Percentiles rank a stretch among this genome's conserved stretches.
Conservation (phyloP, 2,329 filamentous ascomycete genomes). For the Exophiala xenobiotica region DNA sequence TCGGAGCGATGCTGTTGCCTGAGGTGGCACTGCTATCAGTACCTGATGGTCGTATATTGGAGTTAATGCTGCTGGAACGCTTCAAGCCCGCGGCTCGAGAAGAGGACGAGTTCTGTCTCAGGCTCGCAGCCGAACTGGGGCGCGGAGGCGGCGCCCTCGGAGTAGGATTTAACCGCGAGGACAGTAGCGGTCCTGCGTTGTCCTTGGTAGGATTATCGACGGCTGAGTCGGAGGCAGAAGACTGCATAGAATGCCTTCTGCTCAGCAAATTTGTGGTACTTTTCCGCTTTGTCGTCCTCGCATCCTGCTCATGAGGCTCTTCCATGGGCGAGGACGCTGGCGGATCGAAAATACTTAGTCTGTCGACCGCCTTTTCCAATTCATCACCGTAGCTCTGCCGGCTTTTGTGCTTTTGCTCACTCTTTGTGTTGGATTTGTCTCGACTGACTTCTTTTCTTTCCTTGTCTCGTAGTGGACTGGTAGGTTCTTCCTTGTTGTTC, state of each 20-base stretch:
- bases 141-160: not conserved
- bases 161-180: not conserved
- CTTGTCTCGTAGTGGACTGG: conserved; percentile 27
- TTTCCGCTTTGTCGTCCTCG: conserved; percentile 14
- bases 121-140: conserved; percentile 6
- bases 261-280: not conserved
- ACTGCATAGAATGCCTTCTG: conserved; percentile 24
- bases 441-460: conserved; percentile 34
- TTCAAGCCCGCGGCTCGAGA: conserved; percentile 7
- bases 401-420: conserved; percentile 15
- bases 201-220: too few relatives aligned
- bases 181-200: too few relatives aligned
- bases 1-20: too few relatives aligned
- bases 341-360: conserved; percentile 29
- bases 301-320: conserved; percentile 6
- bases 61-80: conserved; percentile 19
- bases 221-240: too few relatives aligned
- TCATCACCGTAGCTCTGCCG: conserved; percentile 10
- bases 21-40: not conserved
- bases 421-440: conserved; percentile 28
- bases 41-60: conserved; percentile 2
- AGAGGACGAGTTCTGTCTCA: not conserved
- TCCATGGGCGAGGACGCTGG: conserved; percentile 23
- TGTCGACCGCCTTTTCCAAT: conserved; percentile 25
- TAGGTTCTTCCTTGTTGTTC: conserved; percentile 24